Conservation (phyloP, 805 yeast species). For the Tetrapisispora fleetii region DNA sequence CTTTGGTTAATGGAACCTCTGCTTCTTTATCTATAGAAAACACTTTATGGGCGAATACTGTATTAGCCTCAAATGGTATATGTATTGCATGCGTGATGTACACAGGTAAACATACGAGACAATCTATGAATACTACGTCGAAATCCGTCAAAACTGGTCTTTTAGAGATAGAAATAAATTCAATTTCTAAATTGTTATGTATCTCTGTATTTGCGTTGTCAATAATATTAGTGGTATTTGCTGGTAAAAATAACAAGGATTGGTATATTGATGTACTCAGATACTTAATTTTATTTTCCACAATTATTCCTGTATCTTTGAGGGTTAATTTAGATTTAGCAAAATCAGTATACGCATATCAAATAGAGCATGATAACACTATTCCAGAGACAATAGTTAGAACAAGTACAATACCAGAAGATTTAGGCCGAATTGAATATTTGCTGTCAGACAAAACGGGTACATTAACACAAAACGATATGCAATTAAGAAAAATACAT, state of each 20-base stretch:
- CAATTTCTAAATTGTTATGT: slow-evolving; percentile 79
- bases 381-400: slow-evolving; percentile 88
- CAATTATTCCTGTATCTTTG: slow-evolving; percentile 91
- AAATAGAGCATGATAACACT: slow-evolving; percentile 76
- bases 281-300: slow-evolving; percentile 81
- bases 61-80: slow-evolving; percentile 80
- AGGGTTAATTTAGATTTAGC: slow-evolving; percentile 93
- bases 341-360: slow-evolving; percentile 89
- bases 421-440: slow-evolving; percentile 91
- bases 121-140: slow-evolving; percentile 82
- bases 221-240: slow-evolving; percentile 63
- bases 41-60: slow-evolving; percentile 97
- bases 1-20: slow-evolving; percentile 44
- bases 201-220: slow-evolving; percentile 74
- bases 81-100: slow-evolving; percentile 81
- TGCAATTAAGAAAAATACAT: slow-evolving; percentile 91
- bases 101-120: slow-evolving; percentile 91
- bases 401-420: slow-evolving; percentile 97
- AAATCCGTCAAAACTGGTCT: slow-evolving; percentile 84
- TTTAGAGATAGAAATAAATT: slow-evolving; percentile 83
- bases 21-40: slow-evolving; percentile 72
- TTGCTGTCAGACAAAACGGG: slow-evolving; percentile 92
- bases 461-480: slow-evolving; percentile 93
- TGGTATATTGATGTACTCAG: slow-evolving; percentile 93
- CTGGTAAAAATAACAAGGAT: slow-evolving; percentile 54